Base-by-base conservation (phyloP, 441 rosid species). In the Breynia disticha region DNA sequence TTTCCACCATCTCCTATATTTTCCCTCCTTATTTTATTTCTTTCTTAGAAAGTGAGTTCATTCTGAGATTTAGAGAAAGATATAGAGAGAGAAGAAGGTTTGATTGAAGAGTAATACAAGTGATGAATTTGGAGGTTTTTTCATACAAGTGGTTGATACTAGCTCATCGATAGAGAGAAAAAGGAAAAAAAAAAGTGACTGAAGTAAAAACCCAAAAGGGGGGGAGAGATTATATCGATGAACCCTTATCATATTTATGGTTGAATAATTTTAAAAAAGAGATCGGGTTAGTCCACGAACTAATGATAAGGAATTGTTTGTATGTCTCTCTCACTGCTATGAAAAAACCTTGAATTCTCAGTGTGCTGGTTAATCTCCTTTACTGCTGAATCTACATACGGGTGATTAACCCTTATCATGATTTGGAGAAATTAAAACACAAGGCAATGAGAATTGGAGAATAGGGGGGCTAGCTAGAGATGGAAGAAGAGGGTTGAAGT, bases 371-470 rank as follows among this genome's bases (percentile, higher is more conserved):
- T n/a, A n/a, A n/a, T n/a, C n/a, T n/a, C n/a, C n/a, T n/a, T n/a
- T n/a, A n/a, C n/a, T n/a, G n/a, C n/a, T n/a, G n/a, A n/a, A n/a
- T n/a, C n/a, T n/a, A n/a, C n/a, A n/a, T n/a, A n/a, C n/a, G n/a
- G n/a, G n/a, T n/a, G 58, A 37, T 55, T 35, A 67, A 65, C 66
- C 65, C 72, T 59, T 43, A 16, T 61, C 41, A 50, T 63, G 68
- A 52, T 41, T 41, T 41, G n/a, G n/a, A n/a, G 44, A 41, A 41
- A 41, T 3, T 41, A 41, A 4, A 15, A 41, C 15, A 41, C 56
- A 56, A 38, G 52, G 50, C 53, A 13, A 11, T 16, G 51, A 61
- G 68, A 61, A 61, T 28, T 28, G 39, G 54, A 62, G 51, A 52
- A 42, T 48, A 64, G n/a, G 3, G 19, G n/a, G 3, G 9, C n/a